Evolutionary conservation across 2,329 filamentous ascomycete species (phyloP), one percentile per base, ranked within the genome.

Genomic region (Fusarium graminum): DNA sequence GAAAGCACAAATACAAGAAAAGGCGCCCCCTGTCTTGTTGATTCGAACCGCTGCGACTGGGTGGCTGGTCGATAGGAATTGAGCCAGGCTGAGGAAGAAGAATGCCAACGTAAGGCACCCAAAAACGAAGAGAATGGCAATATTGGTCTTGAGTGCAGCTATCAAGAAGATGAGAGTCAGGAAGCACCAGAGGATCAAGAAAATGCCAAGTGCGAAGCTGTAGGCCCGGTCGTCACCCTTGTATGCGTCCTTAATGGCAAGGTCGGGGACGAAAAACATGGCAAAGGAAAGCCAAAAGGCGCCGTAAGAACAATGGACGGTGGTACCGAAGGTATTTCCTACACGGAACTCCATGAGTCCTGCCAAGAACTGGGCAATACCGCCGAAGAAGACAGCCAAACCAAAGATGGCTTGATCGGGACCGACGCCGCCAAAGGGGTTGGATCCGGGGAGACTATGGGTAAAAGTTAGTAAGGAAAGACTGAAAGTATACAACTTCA

Each of bases 331-430:
- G 12, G 85, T 88, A 77, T 88, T 88, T n/a, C 86, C 86, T 11
- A 86, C 80, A 13, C 75, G 74, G 59, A 81, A 82, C 66, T 82
- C 76, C 76, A 82, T 79, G 26, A 91, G 90, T 72, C 89, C 89
- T 44, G 88, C 87, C 50, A 90, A 78, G 72, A 91, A 79, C 75
- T 91, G 89, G n/a, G 90, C 83, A 9, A 90, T 79, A 58, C 89
- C 89, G 74, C 89, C 89, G 74, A 90, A 90, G 52, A 78, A 78
- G 50, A 78, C 70, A 26, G 76, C 76, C 26, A 78, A 55, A 7
- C 77, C 77, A 30, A 79, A 78, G 55, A 78, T 73, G 46, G 74
- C 76, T 45, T 79, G 76, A 46, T 77, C 71, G 40, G 77, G 77
- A 5, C 77, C 77, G 25, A 78, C 73, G 16, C 40, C 61, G 32